phyloP scores from a whole-genome alignment of 2,329 filamentous ascomycete species.

The Diaporthe amygdali region DNA sequence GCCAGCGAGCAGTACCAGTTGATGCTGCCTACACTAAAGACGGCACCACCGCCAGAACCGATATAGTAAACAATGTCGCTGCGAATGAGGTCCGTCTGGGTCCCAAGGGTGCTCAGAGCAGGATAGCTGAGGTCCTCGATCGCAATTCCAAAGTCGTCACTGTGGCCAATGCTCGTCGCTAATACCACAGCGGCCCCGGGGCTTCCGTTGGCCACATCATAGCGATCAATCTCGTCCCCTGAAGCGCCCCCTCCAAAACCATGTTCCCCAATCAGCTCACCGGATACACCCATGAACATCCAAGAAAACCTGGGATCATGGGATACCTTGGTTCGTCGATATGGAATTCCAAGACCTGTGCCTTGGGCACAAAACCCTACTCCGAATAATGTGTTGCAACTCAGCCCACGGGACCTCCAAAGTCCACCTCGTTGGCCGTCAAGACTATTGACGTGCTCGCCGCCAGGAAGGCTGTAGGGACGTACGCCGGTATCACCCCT shows the following conservation, averaged over 20 bases:
- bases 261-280: not conserved
- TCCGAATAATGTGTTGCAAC: not conserved
- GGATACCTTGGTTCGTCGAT: not conserved
- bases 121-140: not conserved
- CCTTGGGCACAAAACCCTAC: not conserved
- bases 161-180: not conserved
- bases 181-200: not conserved
- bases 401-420: not conserved
- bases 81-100: not conserved
- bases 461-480: not conserved
- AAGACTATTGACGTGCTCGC: not conserved
- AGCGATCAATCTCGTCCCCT: not conserved
- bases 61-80: not conserved
- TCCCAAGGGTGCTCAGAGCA: not conserved
- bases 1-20: conserved; percentile 33
- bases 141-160: not conserved
- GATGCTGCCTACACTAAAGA: conserved; percentile 34
- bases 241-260: not conserved
- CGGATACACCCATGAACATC: not conserved
- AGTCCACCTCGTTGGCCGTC: not conserved
- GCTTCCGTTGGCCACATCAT: not conserved
- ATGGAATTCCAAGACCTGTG: not conserved
- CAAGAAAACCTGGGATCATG: not conserved
- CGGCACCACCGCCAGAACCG: not conserved
- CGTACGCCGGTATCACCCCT: not conserved